These are phyloP conservation scores for Citrus glauca DNA, from an alignment of 345 rosid genomes.

Conservation along the genomic window DNA sequence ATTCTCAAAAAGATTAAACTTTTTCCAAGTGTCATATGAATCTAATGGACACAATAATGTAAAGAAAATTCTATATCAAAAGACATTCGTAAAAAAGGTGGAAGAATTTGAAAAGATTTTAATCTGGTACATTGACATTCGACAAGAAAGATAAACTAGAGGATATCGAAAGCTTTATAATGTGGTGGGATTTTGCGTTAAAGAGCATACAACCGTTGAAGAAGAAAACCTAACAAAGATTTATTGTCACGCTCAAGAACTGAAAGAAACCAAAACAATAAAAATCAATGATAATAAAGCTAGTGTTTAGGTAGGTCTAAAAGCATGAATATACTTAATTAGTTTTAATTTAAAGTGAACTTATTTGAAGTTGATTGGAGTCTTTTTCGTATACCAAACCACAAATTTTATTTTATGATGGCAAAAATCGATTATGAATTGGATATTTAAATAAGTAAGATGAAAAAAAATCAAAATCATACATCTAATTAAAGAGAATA, in stretches of 20 bases:
- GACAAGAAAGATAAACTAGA: background rate
- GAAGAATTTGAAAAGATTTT: background rate
- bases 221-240: background rate
- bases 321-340: background rate
- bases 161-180: background rate
- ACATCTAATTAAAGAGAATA: background rate
- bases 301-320: background rate
- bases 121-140: background rate
- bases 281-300: background rate
- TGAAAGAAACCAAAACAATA: background rate
- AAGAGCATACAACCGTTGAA: background rate
- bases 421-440: no score
- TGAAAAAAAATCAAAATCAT: background rate
- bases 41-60: background rate
- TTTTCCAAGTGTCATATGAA: conserved; percentile 4
- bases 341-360: background rate
- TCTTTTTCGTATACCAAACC: background rate
- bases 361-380: background rate
- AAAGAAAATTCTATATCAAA: background rate
- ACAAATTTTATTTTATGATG: no score
- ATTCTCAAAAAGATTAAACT: background rate
- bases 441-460: background rate
- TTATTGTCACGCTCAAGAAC: conserved; percentile 7
- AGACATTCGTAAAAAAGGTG: background rate
- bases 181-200: background rate